These are phyloP conservation scores for Cornus florida DNA, from an alignment of 148 eudicot species.

Conservation along the genomic window DNA sequence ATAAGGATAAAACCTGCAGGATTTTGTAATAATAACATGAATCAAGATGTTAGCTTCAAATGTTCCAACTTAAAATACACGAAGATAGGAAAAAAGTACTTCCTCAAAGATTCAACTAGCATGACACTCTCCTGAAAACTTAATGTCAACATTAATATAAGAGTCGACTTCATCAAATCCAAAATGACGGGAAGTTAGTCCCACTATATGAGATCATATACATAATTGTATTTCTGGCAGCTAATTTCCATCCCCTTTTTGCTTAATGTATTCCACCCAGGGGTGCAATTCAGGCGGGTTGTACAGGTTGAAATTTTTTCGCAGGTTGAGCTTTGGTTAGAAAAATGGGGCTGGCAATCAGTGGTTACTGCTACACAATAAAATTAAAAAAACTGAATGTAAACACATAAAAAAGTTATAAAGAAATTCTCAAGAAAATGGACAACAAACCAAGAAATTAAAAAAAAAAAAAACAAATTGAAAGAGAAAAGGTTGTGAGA, in stretches of 20 bases:
- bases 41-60: neutral
- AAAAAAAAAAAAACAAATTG: too few species aligned
- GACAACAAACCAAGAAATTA: too few species aligned
- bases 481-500: too few species aligned
- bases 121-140: neutral
- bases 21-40: neutral
- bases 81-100: too few species aligned
- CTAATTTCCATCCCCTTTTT: neutral
- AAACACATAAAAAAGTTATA: too few species aligned
- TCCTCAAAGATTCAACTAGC: neutral
- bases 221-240: neutral
- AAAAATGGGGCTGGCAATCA: too few species aligned
- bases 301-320: too few species aligned
- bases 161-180: neutral
- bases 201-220: neutral
- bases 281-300: too few species aligned
- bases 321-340: too few species aligned
- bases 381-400: too few species aligned
- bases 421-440: too few species aligned
- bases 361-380: too few species aligned
- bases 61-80: neutral
- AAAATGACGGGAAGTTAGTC: neutral
- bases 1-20: conserved; percentile 37
- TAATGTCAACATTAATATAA: neutral
- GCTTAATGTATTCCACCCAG: neutral